Evolutionary conservation across 2,329 filamentous ascomycete genomes (phyloP).

Genomic region (Colletotrichum tanaceti): DNA sequence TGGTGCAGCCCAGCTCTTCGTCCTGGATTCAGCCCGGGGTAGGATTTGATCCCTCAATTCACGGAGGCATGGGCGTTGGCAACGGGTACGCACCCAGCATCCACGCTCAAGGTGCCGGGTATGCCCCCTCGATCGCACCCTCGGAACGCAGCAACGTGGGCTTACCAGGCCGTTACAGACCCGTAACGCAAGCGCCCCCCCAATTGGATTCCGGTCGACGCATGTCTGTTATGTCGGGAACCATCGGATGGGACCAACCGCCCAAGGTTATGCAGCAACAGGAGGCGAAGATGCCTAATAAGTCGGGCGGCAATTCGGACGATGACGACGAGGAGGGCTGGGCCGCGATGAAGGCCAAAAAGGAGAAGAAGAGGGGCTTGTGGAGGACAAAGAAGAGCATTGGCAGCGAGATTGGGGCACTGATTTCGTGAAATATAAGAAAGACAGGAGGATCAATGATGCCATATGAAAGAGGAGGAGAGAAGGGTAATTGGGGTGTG

Average conservation of each 20-base stretch:
- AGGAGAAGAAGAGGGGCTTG: conserved; percentile 73
- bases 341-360: conserved; percentile 77
- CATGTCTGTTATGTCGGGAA: conserved; percentile 56
- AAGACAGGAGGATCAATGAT: neutral
- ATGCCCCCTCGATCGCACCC: conserved; percentile 91
- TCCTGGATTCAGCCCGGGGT: conserved; percentile 65
- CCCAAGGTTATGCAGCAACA: conserved; percentile 53
- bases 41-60: conserved; percentile 64
- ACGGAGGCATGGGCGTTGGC: conserved; percentile 42
- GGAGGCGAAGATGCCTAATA: conserved; percentile 47
- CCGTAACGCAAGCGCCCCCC: conserved; percentile 75
- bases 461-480: neutral
- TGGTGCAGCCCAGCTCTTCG: conserved; percentile 77
- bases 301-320: conserved; percentile 59
- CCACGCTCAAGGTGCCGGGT: conserved; percentile 66
- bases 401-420: conserved; percentile 60
- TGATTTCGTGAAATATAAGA: conserved; percentile 53
- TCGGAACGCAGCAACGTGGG: conserved; percentile 96
- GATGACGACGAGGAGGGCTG: conserved; percentile 76
- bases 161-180: conserved; percentile 88
- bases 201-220: conserved; percentile 43
- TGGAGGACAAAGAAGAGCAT: conserved; percentile 72
- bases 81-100: conserved; percentile 64
- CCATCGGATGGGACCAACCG: conserved; percentile 48
- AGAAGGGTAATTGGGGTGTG: neutral